Conservation (phyloP, 2,329 filamentous ascomycete species). For the Colletotrichum higginsianum region DNA sequence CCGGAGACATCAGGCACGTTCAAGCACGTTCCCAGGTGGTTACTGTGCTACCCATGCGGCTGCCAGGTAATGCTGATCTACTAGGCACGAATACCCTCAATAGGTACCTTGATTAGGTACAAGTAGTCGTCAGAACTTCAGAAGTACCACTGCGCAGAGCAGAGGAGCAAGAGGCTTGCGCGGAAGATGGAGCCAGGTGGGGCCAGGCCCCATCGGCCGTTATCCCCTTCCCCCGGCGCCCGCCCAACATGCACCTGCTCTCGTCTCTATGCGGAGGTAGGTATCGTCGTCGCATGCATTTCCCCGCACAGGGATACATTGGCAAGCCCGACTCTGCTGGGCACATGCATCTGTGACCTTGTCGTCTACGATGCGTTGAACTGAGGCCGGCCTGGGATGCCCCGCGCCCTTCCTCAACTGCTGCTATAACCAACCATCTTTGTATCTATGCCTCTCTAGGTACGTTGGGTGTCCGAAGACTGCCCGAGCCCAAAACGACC, state of each 20-base stretch:
- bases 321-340: not conserved
- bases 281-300: constrained; percentile 20
- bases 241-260: not conserved
- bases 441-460: no score
- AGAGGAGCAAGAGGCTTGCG: constrained; percentile 28
- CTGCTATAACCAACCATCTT: no score
- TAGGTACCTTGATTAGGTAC: not conserved
- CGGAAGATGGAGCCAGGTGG: constrained; percentile 21
- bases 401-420: no score
- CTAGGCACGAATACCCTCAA: not conserved
- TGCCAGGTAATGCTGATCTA: no score
- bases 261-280: constrained; percentile 28
- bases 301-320: constrained; percentile 8
- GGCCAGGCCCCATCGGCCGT: constrained; percentile 16
- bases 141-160: no score
- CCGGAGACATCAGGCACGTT: no score
- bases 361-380: no score
- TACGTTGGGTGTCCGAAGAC: no score
- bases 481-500: not conserved
- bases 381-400: no score
- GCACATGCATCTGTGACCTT: no score
- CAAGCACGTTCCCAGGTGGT: no score
- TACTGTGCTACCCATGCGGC: no score
- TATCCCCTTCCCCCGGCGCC: constrained; percentile 13
- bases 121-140: not conserved